Evolutionary conservation across 805 yeast species (phyloP), one percentile per base, ranked within the genome.

Genomic region (Nakazawaea pomicola): DNA sequence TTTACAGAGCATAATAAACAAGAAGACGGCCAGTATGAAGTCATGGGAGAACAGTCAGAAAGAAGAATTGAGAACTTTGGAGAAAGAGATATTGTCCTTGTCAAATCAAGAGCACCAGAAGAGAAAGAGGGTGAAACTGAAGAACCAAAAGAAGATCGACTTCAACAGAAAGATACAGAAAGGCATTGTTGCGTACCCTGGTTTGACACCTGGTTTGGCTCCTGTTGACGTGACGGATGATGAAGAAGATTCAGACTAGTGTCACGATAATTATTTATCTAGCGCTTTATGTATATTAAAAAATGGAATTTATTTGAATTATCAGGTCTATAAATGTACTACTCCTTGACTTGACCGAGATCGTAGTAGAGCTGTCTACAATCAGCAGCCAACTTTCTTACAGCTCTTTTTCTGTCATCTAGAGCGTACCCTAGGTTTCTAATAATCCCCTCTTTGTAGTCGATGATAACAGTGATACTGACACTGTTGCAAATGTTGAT

Each of bases 191-290:
- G 58, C 74, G 3, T 61, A 63, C 46, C 74, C 85, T 30, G 91
- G 93, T 20, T 67, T 85, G 41, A 85, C 95, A 0, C 95, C 93
- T 1, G 95, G 95, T 47, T 70, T 85, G 59, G 95, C 93, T 1
- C 93, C 93, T 24, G 89, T 85, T 18, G 90, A 79, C 27, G 65
- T 69, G 48, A 72, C 75, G 33, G 81, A 77, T 49, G 79, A 76
- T 43, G 77, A 55, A 20, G 45, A 36, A 17, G 44, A 34, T n/a
- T 19, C 37, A 6, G 46, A 35, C 29, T 30, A 24, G 24, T 4
- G n/a, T n/a, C n/a, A n/a, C n/a, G n/a, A n/a, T n/a, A n/a, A n/a
- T n/a, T n/a, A n/a, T n/a, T n/a, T n/a, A n/a, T n/a, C n/a, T n/a
- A n/a, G n/a, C n/a, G n/a, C n/a, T n/a, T n/a, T n/a, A n/a, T n/a